phyloP scores from a whole-genome alignment of 306 rosid genomes.

The Acacia melanoxylon region DNA sequence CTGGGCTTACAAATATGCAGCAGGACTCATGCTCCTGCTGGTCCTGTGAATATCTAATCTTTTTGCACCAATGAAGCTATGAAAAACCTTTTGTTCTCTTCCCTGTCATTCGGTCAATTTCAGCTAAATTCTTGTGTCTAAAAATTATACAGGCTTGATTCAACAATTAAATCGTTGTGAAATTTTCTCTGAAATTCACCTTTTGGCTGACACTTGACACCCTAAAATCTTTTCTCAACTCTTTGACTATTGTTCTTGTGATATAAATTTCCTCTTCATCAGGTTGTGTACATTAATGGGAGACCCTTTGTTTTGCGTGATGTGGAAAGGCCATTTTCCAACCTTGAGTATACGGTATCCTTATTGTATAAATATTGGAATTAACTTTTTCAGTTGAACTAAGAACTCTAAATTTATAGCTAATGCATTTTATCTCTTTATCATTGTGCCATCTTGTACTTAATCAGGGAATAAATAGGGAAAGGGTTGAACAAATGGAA shows the following conservation, averaged over 20 bases:
- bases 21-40: background rate
- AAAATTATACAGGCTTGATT: background rate
- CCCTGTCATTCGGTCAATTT: background rate
- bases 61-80: background rate
- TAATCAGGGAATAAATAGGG: conserved; percentile 81
- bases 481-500: conserved; percentile 93
- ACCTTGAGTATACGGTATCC: conserved; percentile 87
- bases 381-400: conserved; percentile 30
- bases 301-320: conserved; percentile 94
- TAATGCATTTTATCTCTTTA: conserved; percentile 2
- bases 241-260: conserved; percentile 1
- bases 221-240: background rate
- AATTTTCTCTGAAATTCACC: background rate
- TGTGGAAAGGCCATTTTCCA: conserved; percentile 88
- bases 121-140: background rate
- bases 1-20: background rate
- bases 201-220: background rate
- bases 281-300: conserved; percentile 91
- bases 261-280: conserved; percentile 12
- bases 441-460: conserved; percentile 22
- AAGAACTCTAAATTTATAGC: conserved; percentile 4
- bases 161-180: background rate
- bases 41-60: background rate
- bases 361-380: background rate
- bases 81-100: background rate